Base-by-base conservation (phyloP, 192 early-diverging fungal genomes). In the Dispira parvispora region DNA sequence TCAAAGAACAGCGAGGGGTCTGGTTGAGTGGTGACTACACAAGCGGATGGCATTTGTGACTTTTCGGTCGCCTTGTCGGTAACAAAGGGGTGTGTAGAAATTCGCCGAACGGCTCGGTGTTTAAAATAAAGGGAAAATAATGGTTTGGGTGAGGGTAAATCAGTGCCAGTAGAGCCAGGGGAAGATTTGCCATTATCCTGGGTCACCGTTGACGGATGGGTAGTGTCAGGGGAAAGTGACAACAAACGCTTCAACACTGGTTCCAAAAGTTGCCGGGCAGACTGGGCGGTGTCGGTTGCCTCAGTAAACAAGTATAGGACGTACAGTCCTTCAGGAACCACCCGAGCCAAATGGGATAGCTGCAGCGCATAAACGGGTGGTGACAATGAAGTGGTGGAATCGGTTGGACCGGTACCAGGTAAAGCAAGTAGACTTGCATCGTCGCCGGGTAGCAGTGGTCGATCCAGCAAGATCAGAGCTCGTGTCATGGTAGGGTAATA, bases 401-500 rank as follows among this genome's bases (percentile, higher is more conserved):
- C 67, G 8, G 56, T 8, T 18, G 0, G 12, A 43, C 13, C 23
- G 16, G 53, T 32, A 42, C 67, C 66, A 45, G 68, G 63, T 46
- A 65, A 64, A 57, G 69, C 38, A 62, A 69, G 66, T 63, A 72
- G 16, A 50, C 65, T 57, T 61, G 71, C 68, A 65, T 76, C 67
- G 67, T 44, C 38, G 64, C 45, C 58, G 63, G 70, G 62, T 57
- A 80, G 46, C 16, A 72, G 68, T 27, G 74, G 60, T 53, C 60
- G 53, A 65, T 78, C 78, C 63, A 74, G 63, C 25, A 73, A 66
- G n/a, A 65, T 69, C 54, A 78, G 67, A 45, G 76, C 77, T 26
- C 68, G 79, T 21, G 67, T 73, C 21, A 69, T 56, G 25, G 69
- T 68, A 65, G 63, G 67, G 32, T 63, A 64, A 13, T 63, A 47